Percentiles rank a stretch among this genome's conserved stretches.
Evolutionary conservation across 495 filamentous ascomycete genomes (phyloP).

Genomic region (Penicillium robsamsonii): DNA sequence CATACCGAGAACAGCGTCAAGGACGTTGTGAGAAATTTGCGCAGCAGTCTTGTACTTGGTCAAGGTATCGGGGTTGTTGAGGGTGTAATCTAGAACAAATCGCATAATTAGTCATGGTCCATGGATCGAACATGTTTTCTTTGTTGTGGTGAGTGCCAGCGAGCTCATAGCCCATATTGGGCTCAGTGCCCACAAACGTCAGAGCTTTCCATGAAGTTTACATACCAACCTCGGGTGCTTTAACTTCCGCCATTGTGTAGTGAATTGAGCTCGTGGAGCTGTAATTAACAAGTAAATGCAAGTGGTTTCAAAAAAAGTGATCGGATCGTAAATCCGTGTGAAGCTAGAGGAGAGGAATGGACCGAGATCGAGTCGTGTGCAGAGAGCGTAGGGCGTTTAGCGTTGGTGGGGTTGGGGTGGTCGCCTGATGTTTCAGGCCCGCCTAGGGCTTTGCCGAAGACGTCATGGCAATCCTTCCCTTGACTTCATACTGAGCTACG

Average conservation of each 20-base stretch:
- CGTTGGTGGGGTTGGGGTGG: slow-evolving; percentile 22
- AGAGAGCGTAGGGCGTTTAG: slow-evolving; percentile 27
- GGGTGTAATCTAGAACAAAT: slow-evolving; percentile 72
- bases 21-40: slow-evolving; percentile 89
- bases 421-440: slow-evolving; percentile 13
- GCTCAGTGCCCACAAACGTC: slow-evolving; percentile 39
- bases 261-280: slow-evolving; percentile 26
- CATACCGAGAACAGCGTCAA: slow-evolving; percentile 74
- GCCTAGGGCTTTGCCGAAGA: slow-evolving; percentile 31
- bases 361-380: slow-evolving; percentile 39
- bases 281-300: slow-evolving; percentile 19
- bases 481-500: slow-evolving; percentile 10
- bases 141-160: background rate
- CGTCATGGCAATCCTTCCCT: slow-evolving; percentile 19
- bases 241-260: slow-evolving; percentile 46
- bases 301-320: slow-evolving; percentile 17
- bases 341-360: slow-evolving; percentile 24
- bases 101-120: background rate
- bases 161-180: slow-evolving; percentile 18
- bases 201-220: slow-evolving; percentile 41
- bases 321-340: slow-evolving; percentile 27
- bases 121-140: background rate
- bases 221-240: slow-evolving; percentile 48
- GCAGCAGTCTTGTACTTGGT: slow-evolving; percentile 99
- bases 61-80: slow-evolving; percentile 94